Evolutionary conservation across 192 early-diverging fungal species (phyloP), one percentile per base, ranked within the genome.

Genomic region (Jimgerdemannia flammicorona): DNA sequence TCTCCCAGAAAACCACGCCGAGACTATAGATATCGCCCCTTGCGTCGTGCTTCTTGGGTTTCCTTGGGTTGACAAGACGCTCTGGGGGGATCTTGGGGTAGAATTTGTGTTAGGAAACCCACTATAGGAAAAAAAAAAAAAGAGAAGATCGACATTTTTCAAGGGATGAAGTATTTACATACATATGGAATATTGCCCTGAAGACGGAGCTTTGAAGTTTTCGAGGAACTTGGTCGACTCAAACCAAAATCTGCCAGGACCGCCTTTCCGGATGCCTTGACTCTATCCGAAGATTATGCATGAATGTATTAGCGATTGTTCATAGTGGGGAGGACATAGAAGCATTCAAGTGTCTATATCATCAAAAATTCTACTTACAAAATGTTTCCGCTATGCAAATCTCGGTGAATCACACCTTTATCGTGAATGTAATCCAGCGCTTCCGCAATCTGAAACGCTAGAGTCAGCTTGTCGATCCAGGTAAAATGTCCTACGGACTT

Each of bases 331-430:
- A 29, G 29, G 1, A 29, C 29, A 29, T 29, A 29, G 29, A 29
- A 29, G 29, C 29, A 29, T 29, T 29, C 29, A 29, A 29, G 29
- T 29, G 29, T 29, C 29, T 29, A 29, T 29, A 29, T 1, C 29
- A 1, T 29, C 29, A 29, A 41, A 43, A 66, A 29, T 66, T 43
- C 39, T 59, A 19, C 64, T 73, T 20, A 54, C 59, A 79, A 71
- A 29, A 41, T 66, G 87, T 74, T 91, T 94, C 93, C 78, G 98
- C 86, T 81, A 97, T 99, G 70, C 6, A 99, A 85, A 80, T 99
- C 98, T 59, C 98, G 90, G 81, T 99, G 98, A 4, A 99, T 96
- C 81, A 98, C 96, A 80, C 94, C 88, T 69, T 93, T 91, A 71
- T 90, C 83, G 85, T 99, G 98, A 75, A 99, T 84, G 80, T 99